Base-by-base conservation (phyloP, 257 asterid species). In the Solanum phureja region DNA sequence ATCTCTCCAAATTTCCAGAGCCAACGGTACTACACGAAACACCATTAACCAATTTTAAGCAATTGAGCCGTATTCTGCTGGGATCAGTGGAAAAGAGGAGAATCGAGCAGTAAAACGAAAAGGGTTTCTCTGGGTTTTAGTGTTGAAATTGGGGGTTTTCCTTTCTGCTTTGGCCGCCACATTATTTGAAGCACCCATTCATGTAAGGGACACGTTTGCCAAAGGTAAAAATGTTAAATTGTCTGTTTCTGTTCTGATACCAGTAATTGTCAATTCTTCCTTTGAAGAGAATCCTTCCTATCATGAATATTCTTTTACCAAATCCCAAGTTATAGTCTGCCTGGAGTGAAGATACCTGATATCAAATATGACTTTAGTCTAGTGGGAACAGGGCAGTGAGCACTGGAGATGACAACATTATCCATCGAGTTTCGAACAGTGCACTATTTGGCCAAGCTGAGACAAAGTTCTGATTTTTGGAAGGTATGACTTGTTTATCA, bases 201-300 rank as follows among this genome's bases (percentile, higher is more conserved):
- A 72, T 18, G 3, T 1, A 16, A 72, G 16, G 82, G 82, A 35
- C 49, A 19, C 49, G 8, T 35, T 34, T 34, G 11, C 62, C 84
- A 8, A 33, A 42, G 23, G 7, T 42, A 4, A 4, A n/a, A n/a
- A n/a, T 38, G 35, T 6, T 76, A n/a, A 76, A 76, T n/a, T 40
- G 83, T 10, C 4, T 75, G 13, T 21, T 37, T 56, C 58, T 38
- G 10, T 75, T 75, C 23, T 38, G 21, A 38, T 75, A 38, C 3
- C 33, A 37, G 11, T 37, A 37, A 75, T 75, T 37, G 33, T 37
- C 33, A 11, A 23, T 46, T 75, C 21, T 37, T 37, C 56, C 56
- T 75, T 75, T 74, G 52, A 74, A n/a, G 29, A 93, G 95, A 40
- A 90, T 4, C 13, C 9, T 96, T 94, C 76, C 71, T 82, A 2